phyloP scores from a whole-genome alignment of 108 stramenopile species.

The Schizochytrium sp. region DNA sequence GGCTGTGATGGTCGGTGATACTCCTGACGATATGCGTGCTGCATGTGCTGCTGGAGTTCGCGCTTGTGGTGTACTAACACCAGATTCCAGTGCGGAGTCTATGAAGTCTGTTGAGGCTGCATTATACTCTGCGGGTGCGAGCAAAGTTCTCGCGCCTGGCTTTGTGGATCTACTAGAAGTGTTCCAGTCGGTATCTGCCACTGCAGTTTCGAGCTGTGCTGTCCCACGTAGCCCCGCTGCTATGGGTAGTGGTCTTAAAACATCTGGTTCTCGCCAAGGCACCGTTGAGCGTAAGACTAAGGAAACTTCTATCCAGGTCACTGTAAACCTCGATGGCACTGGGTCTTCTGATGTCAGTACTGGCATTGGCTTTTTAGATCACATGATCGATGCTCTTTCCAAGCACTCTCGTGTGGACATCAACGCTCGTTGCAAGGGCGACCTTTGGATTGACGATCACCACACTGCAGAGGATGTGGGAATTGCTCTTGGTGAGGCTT shows the following conservation, averaged over 20 bases:
- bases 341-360: constrained; percentile 65
- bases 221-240: not conserved
- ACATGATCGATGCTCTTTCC: constrained; percentile 75
- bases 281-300: constrained; percentile 65
- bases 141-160: constrained; percentile 77
- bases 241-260: not conserved
- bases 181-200: constrained; percentile 61
- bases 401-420: constrained; percentile 76
- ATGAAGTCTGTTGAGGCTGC: constrained; percentile 70
- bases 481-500: constrained; percentile 77
- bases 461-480: constrained; percentile 80
- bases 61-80: constrained; percentile 87
- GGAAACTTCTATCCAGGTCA: constrained; percentile 70
- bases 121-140: constrained; percentile 81
- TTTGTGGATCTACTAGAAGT: constrained; percentile 76
- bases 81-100: constrained; percentile 73
- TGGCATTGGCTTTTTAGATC: constrained; percentile 77
- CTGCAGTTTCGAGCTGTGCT: not conserved
- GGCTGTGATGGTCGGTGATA: constrained; percentile 86
- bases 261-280: not conserved
- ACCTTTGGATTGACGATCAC: constrained; percentile 78
- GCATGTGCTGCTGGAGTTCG: constrained; percentile 81
- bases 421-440: constrained; percentile 70
- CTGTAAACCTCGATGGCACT: constrained; percentile 71
- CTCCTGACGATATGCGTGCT: constrained; percentile 88